Evolutionary conservation across 1,284 basidiomycete species (phyloP).

Genomic region (Ustanciosporium gigantosporum): DNA sequence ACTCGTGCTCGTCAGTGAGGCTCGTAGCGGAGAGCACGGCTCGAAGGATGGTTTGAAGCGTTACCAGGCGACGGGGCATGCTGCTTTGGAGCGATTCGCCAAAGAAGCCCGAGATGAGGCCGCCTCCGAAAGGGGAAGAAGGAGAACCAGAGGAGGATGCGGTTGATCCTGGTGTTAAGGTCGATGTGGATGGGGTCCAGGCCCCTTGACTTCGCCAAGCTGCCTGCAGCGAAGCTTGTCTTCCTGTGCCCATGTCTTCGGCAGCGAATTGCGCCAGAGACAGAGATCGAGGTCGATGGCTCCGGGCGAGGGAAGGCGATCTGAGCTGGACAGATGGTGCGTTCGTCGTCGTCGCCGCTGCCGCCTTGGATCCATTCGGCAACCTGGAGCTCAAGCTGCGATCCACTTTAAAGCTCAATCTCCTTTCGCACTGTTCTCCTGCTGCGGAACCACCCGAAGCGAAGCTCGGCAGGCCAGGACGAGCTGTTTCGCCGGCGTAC

Average conservation of each 20-base stretch:
- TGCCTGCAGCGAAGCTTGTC: conserved; percentile 11
- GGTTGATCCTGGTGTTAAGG: conserved; percentile 13
- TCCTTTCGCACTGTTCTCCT: conserved; percentile 3
- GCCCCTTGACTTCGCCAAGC: conserved; percentile 11
- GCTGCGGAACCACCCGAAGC: conserved; percentile 3
- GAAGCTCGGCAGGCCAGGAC: conserved; percentile 21
- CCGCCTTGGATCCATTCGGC: conserved; percentile 3
- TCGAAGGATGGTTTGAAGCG: conserved; percentile 23
- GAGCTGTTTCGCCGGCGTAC: conserved; percentile 2
- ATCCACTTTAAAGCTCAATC: conserved; percentile 13
- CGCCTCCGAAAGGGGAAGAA: conserved; percentile 25
- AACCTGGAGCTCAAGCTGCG: conserved; percentile 9
- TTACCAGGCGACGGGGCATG: conserved; percentile 25
- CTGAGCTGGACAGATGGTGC: conserved; percentile 20
- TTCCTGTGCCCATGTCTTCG: conserved; percentile 7
- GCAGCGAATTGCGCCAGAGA: conserved; percentile 19
- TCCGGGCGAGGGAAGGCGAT: conserved; percentile 9
- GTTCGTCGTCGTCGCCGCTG: conserved; percentile 1
- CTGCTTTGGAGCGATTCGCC: conserved; percentile 30
- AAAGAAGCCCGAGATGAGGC: conserved; percentile 34
- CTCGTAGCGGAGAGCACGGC: conserved; percentile 14
- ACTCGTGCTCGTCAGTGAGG: too few species aligned
- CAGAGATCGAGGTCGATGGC: conserved; percentile 26
- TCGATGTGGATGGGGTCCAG: conserved; percentile 12
- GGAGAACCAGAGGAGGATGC: conserved; percentile 26